Evolutionary conservation across 2,329 filamentous ascomycete species (phyloP).

Genomic region (Aspergillus terreus): DNA sequence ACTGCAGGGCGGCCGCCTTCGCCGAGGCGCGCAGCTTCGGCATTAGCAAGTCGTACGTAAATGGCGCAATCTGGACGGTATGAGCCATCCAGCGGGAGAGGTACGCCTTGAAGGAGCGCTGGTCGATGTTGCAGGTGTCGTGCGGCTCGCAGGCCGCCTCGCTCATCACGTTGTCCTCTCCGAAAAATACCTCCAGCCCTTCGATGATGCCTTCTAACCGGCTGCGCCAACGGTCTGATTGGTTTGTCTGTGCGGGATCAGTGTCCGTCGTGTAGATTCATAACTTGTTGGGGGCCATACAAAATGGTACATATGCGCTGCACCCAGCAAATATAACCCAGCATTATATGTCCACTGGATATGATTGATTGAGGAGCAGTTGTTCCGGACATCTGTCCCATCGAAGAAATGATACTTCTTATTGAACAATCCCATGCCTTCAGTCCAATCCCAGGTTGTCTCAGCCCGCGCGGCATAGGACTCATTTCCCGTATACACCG

Average conservation of each 20-base stretch:
- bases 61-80: constrained; percentile 56
- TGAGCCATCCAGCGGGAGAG: constrained; percentile 58
- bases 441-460: constrained; percentile 60
- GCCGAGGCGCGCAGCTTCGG: constrained; percentile 53
- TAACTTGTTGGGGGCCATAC: constrained; percentile 25
- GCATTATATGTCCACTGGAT: constrained; percentile 58
- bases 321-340: constrained; percentile 53
- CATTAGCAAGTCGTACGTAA: constrained; percentile 49
- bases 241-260: constrained; percentile 31
- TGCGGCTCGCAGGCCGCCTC: constrained; percentile 48
- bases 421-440: constrained; percentile 48
- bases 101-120: constrained; percentile 64
- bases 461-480: constrained; percentile 60
- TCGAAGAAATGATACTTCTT: constrained; percentile 19
- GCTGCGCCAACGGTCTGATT: constrained; percentile 43
- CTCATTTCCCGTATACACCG: constrained; percentile 28
- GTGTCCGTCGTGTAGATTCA: constrained; percentile 3
- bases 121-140: constrained; percentile 41
- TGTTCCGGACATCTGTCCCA: constrained; percentile 35
- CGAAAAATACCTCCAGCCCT: constrained; percentile 42
- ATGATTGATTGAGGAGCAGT: constrained; percentile 51
- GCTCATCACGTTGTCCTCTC: constrained; percentile 17
- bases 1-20: constrained; percentile 45
- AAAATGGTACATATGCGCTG: constrained; percentile 56
- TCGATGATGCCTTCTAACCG: constrained; percentile 53